Evolutionary conservation across 164 flowering plant genomes (phyloP).

Genomic region (Stephania yunnanensis): DNA sequence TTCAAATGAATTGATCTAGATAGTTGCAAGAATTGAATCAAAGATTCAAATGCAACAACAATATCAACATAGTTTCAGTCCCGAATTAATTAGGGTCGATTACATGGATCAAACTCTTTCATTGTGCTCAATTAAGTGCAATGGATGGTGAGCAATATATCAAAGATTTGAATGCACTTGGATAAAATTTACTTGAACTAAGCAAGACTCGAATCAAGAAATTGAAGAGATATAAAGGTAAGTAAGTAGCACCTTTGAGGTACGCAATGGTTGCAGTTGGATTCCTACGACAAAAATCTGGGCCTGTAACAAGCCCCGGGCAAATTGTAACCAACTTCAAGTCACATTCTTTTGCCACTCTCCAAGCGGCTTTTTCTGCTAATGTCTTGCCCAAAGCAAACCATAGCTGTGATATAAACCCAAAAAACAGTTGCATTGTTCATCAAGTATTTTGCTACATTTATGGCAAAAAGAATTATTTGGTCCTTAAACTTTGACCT

Average conservation of each 20-base stretch:
- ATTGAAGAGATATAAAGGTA: neutral
- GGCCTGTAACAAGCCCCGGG: conserved; percentile 65
- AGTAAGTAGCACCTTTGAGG: conserved; percentile 47
- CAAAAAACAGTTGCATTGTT: too few species aligned
- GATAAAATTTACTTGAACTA: neutral
- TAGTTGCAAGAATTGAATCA: neutral
- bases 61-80: too few species aligned
- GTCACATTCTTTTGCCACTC: conserved; percentile 37
- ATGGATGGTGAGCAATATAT: neutral
- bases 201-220: neutral
- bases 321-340: conserved; percentile 62
- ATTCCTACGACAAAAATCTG: conserved; percentile 36
- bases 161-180: neutral
- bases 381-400: conserved; percentile 67
- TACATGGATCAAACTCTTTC: too few species aligned
- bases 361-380: conserved; percentile 80
- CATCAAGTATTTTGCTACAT: too few species aligned
- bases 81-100: too few species aligned
- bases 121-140: too few species aligned
- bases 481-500: too few species aligned
- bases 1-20: too few species aligned
- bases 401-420: conserved; percentile 46
- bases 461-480: too few species aligned
- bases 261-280: conserved; percentile 64
- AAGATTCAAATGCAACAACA: neutral